A percentile compares a stretch with the other conserved stretches of the same genome.
These are phyloP conservation scores for Entrophospora sp. DNA, from an alignment of 192 early-diverging fungal species.

Conservation along the genomic window DNA sequence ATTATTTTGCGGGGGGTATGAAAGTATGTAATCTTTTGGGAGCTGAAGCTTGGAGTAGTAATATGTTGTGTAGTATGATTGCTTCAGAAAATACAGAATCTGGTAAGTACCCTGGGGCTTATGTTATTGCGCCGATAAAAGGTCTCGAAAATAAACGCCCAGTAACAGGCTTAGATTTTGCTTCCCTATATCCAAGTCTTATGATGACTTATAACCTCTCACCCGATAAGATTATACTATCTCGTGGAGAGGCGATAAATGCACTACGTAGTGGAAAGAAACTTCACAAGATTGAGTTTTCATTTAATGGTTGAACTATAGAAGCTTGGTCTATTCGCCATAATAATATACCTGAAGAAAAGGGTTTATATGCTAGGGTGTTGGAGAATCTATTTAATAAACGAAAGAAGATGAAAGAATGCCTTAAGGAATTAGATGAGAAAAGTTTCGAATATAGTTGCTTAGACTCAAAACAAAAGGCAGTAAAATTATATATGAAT, in stretches of 20 bases:
- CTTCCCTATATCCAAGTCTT: constrained; percentile 7
- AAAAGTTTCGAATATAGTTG: constrained; percentile 12
- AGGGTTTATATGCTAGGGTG: neutral
- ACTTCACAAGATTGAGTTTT: constrained; percentile 1
- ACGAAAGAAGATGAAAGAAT: neutral
- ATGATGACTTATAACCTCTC: constrained; percentile 6
- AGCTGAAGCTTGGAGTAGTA: neutral
- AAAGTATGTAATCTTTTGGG: constrained; percentile 11
- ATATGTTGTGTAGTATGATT: neutral
- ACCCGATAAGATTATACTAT: constrained; percentile 10
- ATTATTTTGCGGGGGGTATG: constrained; percentile 6
- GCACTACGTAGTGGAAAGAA: neutral
- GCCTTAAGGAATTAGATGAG: neutral
- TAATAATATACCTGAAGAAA: neutral
- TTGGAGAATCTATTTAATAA: neutral
- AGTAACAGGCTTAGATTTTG: constrained; percentile 1
- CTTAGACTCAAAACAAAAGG: neutral
- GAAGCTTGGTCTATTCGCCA: neutral
- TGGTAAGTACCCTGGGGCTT: neutral
- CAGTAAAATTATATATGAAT: constrained; percentile 7
- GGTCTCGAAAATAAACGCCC: neutral
- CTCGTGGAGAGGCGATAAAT: neutral
- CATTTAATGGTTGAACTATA: neutral
- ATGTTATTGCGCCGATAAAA: neutral
- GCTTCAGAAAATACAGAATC: neutral